phyloP scores from a whole-genome alignment of 148 eudicot genomes.

The Agrostemma githago region DNA sequence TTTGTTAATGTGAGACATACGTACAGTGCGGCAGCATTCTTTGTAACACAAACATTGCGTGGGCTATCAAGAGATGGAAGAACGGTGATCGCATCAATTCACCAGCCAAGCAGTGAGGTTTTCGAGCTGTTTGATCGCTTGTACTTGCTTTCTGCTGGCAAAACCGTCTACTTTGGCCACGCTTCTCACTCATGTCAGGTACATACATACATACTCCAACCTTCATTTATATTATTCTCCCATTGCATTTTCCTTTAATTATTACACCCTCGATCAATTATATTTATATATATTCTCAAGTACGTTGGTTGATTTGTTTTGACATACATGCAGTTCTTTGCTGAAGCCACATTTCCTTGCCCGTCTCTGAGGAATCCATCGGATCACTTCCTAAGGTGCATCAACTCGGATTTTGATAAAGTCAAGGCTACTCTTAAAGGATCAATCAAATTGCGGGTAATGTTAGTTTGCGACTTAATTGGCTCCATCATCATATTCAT shows the following conservation, averaged over 20 bases:
- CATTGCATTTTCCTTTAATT: neutral
- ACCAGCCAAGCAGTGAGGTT: constrained; percentile 99
- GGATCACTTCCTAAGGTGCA: constrained; percentile 92
- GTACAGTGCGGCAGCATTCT: constrained; percentile 89
- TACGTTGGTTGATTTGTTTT: neutral
- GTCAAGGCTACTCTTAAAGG: constrained; percentile 95
- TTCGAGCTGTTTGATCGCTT: constrained; percentile 92
- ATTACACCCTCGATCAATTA: neutral
- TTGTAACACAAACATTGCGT: constrained; percentile 83
- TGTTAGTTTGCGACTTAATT: too few species aligned
- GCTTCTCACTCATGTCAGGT: constrained; percentile 95
- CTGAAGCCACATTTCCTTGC: constrained; percentile 94
- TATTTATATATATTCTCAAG: neutral
- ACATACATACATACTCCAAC: neutral
- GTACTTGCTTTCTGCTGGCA: constrained; percentile 91
- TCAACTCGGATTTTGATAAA: constrained; percentile 92
- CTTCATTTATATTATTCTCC: too few species aligned
- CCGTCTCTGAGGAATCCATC: constrained; percentile 94
- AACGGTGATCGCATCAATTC: constrained; percentile 92
- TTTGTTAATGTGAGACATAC: neutral
- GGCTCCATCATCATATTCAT: too few species aligned
- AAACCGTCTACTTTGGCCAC: constrained; percentile 87
- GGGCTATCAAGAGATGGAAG: constrained; percentile 87
- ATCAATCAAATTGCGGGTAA: constrained; percentile 91
- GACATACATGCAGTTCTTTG: constrained; percentile 61